Conservation (phyloP, 805 yeast genomes). For the Saccharomycopsis malanga region DNA sequence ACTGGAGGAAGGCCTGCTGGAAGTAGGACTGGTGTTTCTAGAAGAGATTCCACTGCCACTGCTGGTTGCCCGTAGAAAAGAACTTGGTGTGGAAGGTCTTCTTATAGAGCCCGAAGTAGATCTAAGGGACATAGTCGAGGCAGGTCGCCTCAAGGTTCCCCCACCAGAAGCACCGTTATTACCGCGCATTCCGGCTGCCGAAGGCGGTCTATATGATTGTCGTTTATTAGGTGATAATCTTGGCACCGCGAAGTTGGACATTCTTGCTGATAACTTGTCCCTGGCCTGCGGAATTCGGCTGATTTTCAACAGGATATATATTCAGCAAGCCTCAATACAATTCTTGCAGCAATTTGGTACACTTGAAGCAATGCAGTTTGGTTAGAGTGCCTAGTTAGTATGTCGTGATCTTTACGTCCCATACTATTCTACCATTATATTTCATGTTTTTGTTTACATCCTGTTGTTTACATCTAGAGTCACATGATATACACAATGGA, state of each 20-base stretch:
- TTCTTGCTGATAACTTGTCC: no score
- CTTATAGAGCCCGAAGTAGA: slow-evolving; percentile 6
- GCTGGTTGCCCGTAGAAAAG: neutral
- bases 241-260: slow-evolving; percentile 7
- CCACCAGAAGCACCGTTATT: neutral
- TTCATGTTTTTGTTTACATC: no score
- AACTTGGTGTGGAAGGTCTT: slow-evolving; percentile 18
- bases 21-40: slow-evolving; percentile 22
- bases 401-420: no score
- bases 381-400: no score
- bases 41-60: slow-evolving; percentile 7
- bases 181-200: neutral
- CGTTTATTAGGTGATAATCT: slow-evolving; percentile 12
- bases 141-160: slow-evolving; percentile 9
- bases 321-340: no score
- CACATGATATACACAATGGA: no score
- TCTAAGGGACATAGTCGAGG: slow-evolving; percentile 19
- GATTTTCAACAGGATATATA: no score
- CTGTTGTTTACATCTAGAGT: no score
- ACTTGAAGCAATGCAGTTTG: no score
- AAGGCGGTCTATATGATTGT: neutral
- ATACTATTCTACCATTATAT: no score
- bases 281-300: no score
- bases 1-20: slow-evolving; percentile 23
- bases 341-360: no score